Evolutionary conservation across 2,329 filamentous ascomycete species (phyloP).

Genomic region (Plectosphaerella sp.): DNA sequence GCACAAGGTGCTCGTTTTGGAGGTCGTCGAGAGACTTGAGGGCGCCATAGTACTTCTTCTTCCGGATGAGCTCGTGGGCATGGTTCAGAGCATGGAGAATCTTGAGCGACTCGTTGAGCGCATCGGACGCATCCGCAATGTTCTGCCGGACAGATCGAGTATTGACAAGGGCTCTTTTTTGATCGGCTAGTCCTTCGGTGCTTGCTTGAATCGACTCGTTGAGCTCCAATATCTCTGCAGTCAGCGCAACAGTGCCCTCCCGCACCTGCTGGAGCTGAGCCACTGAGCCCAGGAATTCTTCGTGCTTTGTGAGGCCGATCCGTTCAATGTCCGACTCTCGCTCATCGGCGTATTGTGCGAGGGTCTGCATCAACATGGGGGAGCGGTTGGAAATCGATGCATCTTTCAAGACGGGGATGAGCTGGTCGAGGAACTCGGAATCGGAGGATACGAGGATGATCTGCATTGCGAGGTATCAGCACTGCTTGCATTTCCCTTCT

Average conservation of each 20-base stretch:
- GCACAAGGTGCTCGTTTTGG: conserved; percentile 85
- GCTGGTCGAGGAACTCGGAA: conserved; percentile 88
- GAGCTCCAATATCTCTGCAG: conserved; percentile 83
- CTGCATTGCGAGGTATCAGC: conserved; percentile 39
- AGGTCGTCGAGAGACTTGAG: conserved; percentile 91
- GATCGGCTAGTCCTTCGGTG: conserved; percentile 87
- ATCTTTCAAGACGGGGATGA: conserved; percentile 92
- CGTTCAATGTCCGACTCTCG: conserved; percentile 89
- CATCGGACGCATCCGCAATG: conserved; percentile 86
- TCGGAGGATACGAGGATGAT: conserved; percentile 91
- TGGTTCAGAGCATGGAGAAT: conserved; percentile 91
- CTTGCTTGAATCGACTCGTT: conserved; percentile 94
- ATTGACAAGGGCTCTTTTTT: conserved; percentile 92
- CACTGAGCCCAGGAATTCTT: conserved; percentile 91
- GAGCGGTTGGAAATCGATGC: conserved; percentile 72
- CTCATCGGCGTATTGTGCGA: conserved; percentile 78
- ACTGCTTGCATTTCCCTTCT: background rate
- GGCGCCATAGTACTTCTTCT: conserved; percentile 94
- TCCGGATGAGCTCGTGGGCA: conserved; percentile 83
- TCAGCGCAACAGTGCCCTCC: conserved; percentile 83
- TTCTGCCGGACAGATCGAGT: conserved; percentile 91
- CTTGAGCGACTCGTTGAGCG: conserved; percentile 84
- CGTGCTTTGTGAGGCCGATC: conserved; percentile 92
- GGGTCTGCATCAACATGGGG: conserved; percentile 68
- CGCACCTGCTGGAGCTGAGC: conserved; percentile 90